Evolutionary conservation across 2,329 filamentous ascomycete species (phyloP).

Genomic region (Ramularia collo-cygni): DNA sequence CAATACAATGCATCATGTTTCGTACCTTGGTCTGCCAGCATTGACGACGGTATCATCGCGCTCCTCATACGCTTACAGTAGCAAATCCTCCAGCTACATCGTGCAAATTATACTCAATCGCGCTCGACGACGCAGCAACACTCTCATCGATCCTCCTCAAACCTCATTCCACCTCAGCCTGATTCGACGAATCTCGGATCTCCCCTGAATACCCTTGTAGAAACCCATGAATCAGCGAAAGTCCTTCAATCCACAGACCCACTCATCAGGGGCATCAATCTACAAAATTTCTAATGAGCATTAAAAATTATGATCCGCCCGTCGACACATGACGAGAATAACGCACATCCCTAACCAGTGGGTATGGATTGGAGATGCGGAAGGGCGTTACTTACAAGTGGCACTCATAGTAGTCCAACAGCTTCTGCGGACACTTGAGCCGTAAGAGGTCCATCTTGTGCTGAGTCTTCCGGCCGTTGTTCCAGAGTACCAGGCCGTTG

Average conservation of each 20-base stretch:
- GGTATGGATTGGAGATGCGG: slow-evolving; percentile 1
- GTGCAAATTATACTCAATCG: neutral
- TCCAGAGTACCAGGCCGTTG: slow-evolving; percentile 67
- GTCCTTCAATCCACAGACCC: too few relatives aligned
- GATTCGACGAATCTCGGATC: slow-evolving; percentile 6
- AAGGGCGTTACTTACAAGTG: slow-evolving; percentile 31
- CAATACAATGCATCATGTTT: neutral
- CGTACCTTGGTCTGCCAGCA: neutral
- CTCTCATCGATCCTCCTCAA: neutral
- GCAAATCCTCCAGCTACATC: neutral
- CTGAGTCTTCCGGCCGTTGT: slow-evolving; percentile 64
- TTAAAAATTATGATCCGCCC: slow-evolving; percentile 3
- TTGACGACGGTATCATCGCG: neutral
- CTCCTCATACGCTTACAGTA: neutral
- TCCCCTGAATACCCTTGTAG: slow-evolving; percentile 9
- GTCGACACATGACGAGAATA: neutral
- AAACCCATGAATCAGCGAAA: slow-evolving; percentile 7
- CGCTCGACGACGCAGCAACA: neutral
- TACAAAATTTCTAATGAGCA: slow-evolving; percentile 22
- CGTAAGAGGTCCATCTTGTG: slow-evolving; percentile 64
- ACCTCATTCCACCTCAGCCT: neutral
- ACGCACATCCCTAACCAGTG: too few relatives aligned
- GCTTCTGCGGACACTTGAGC: slow-evolving; percentile 67
- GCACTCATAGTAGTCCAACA: slow-evolving; percentile 33
- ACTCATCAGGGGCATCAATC: slow-evolving; percentile 18